Evolutionary conservation across 768 basidiomycete species (phyloP).

Genomic region (Russula compacta): DNA sequence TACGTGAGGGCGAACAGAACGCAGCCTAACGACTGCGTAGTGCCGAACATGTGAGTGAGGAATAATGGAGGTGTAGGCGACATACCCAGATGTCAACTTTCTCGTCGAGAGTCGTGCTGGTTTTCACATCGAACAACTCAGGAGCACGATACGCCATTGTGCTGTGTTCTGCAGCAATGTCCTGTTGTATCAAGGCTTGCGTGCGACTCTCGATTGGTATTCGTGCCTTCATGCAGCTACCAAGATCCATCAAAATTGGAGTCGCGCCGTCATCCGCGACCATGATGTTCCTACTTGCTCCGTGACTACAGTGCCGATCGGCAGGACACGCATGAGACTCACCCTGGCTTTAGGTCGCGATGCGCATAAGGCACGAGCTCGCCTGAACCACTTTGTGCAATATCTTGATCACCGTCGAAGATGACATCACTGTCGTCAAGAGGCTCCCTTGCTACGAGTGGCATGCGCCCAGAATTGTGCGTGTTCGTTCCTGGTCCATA

Average conservation of each 20-base stretch:
- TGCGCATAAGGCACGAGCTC: conserved; percentile 85
- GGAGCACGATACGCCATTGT: conserved; percentile 99
- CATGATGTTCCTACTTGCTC: conserved; percentile 76
- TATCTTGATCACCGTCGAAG: conserved; percentile 77
- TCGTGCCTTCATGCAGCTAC: conserved; percentile 81
- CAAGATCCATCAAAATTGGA: conserved; percentile 98
- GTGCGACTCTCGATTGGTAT: conserved; percentile 73
- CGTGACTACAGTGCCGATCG: neutral
- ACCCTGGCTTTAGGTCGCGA: conserved; percentile 95
- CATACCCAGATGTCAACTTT: conserved; percentile 95
- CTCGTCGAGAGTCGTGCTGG: conserved; percentile 77
- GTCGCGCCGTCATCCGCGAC: conserved; percentile 77
- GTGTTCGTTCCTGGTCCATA: conserved; percentile 38
- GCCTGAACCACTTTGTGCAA: conserved; percentile 33
- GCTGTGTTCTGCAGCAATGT: conserved; percentile 94
- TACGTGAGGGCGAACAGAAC: conserved; percentile 93
- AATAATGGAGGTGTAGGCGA: neutral
- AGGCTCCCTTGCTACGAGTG: conserved; percentile 49
- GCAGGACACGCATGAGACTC: conserved; percentile 25
- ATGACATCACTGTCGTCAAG: conserved; percentile 51
- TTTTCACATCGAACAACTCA: conserved; percentile 96
- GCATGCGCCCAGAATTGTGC: conserved; percentile 30
- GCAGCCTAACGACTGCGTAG: conserved; percentile 79
- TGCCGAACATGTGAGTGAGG: neutral
- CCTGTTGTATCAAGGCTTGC: conserved; percentile 88